Base-by-base conservation (phyloP, 345 rosid genomes). In the Gossypium thurberi region DNA sequence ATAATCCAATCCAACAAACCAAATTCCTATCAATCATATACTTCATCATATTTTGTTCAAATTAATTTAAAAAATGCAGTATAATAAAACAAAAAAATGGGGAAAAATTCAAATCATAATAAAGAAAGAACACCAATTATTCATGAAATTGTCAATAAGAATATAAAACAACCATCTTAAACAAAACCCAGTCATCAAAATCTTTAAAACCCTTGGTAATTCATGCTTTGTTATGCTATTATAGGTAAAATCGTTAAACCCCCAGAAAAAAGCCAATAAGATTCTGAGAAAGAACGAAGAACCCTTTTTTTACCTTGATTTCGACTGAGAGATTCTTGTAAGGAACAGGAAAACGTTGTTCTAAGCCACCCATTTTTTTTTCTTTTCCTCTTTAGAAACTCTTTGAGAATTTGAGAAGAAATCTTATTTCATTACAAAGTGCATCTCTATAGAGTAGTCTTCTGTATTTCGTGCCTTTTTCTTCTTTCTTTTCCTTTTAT, bases 301-400 rank as follows among this genome's bases (percentile, higher is more conserved):
- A 47, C 14, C n/a, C 15, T 69, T 69, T 9, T 10, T n/a, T 3
- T 79, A 91, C 94, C 89, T 85, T 84, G n/a, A 83, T 78, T 65
- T 84, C 85, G 10, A 83, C 3, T 0, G 86, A 83, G 17, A 85
- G 17, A 26, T 79, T 79, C 79, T 70, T 86, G 65, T 78, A 79
- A 23, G 84, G 78, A 61, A 87, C 91, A 15, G 90, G 91, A 75
- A 91, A 89, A 17, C 13, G 76, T 73, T 73, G 76, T 40, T 51
- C 82, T 37, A 72, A 63, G 70, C 78, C 78, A 47, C 74, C 84
- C 90, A 87, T 37, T 33, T 63, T 53, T 65, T 37, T 76, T 37
- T n/a, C 57, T 44, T 44, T 44, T 44, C 11, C 48, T 17, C 4
- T 2, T 18, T 2, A 10, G 20, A 33, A 52, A n/a, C 44, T 28